Conservation (phyloP, 768 basidiomycete genomes). For the Rubroboletus satanas region DNA sequence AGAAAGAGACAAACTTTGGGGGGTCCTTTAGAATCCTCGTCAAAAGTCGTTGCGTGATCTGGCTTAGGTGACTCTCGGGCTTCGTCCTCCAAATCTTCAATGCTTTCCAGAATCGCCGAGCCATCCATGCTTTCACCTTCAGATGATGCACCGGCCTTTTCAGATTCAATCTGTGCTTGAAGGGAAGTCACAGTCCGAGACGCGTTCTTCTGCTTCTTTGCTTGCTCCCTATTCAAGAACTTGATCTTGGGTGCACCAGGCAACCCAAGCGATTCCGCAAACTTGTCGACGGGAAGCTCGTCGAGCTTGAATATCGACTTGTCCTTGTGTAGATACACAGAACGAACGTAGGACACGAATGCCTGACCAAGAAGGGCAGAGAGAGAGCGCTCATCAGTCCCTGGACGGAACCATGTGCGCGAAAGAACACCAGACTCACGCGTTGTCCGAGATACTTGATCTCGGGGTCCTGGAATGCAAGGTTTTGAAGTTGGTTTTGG, state of each 20-base stretch:
- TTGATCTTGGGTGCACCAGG: slow-evolving; percentile 96
- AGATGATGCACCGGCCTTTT: slow-evolving; percentile 10
- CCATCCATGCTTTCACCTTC: slow-evolving; percentile 17
- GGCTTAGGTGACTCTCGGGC: not conserved
- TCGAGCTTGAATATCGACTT: slow-evolving; percentile 88
- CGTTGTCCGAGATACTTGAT: slow-evolving; percentile 95
- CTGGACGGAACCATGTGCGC: fast-evolving
- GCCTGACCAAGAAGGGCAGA: slow-evolving; percentile 47
- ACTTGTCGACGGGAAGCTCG: slow-evolving; percentile 77
- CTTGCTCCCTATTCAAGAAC: slow-evolving; percentile 63
- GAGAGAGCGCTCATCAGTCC: not conserved
- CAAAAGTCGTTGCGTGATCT: not conserved
- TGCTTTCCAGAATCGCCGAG: slow-evolving; percentile 19
- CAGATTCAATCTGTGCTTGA: slow-evolving; percentile 29
- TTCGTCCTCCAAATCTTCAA: slow-evolving; percentile 27
- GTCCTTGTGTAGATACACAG: slow-evolving; percentile 89
- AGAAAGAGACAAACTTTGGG: slow-evolving; percentile 38
- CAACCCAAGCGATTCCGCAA: slow-evolving; percentile 85
- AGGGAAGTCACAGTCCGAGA: slow-evolving; percentile 43
- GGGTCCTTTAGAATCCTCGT: slow-evolving; percentile 22
- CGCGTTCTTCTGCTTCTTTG: slow-evolving; percentile 75
- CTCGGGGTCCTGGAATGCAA: slow-evolving; percentile 93
- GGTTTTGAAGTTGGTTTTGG: slow-evolving; percentile 83
- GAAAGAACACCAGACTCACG: slow-evolving; percentile 42
- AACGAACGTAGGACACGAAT: slow-evolving; percentile 93